Evolutionary conservation across 495 filamentous ascomycete genomes (phyloP).

Genomic region (Hypoxylon fuscum): DNA sequence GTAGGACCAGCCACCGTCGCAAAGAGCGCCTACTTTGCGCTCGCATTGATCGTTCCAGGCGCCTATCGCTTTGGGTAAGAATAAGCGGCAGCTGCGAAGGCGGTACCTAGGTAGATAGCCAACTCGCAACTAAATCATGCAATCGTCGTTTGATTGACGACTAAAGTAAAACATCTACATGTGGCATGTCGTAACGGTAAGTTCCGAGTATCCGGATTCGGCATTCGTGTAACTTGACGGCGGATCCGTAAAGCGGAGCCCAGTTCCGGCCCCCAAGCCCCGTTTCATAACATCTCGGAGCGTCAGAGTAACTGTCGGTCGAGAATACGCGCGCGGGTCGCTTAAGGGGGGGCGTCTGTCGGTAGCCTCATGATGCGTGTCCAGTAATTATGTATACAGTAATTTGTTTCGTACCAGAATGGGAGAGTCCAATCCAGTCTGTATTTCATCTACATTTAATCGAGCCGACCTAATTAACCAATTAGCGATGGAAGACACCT

Average conservation of each 20-base stretch:
- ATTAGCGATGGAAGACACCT: too few species aligned
- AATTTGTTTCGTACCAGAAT: too few species aligned
- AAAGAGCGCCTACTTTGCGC: neutral
- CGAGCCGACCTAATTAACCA: too few species aligned
- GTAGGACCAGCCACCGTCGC: constrained; percentile 15
- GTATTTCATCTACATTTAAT: too few species aligned
- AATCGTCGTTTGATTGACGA: constrained; percentile 7
- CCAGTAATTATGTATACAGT: too few species aligned
- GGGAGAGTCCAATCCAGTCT: too few species aligned
- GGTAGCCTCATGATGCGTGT: too few species aligned
- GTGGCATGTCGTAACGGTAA: constrained; percentile 9
- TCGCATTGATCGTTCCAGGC: neutral
- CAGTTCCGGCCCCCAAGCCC: constrained; percentile 3
- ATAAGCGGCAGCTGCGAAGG: constrained; percentile 6
- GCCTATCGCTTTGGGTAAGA: neutral
- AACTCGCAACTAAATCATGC: constrained; percentile 7
- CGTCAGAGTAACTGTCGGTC: constrained; percentile 6
- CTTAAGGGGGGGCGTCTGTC: too few species aligned
- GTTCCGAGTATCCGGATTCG: constrained; percentile 28
- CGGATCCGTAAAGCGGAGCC: constrained; percentile 32
- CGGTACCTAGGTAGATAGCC: neutral
- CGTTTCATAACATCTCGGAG: constrained; percentile 10
- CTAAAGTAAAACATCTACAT: neutral
- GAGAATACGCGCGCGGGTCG: neutral
- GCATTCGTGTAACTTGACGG: constrained; percentile 32